These are phyloP conservation scores for Davidsoniella neocaledoniae DNA, from an alignment of 2,329 filamentous ascomycete genomes.

Conservation along the genomic window DNA sequence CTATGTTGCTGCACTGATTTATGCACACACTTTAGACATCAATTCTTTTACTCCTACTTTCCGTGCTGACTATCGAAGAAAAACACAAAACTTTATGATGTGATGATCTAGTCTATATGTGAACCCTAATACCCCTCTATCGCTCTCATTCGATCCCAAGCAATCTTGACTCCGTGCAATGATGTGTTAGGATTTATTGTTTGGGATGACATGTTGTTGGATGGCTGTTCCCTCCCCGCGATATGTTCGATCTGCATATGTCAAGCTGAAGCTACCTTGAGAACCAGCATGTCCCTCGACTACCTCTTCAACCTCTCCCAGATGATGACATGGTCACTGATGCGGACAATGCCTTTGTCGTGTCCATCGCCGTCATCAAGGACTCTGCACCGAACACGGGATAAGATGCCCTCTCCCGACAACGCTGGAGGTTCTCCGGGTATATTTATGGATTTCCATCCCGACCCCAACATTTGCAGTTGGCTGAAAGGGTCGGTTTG, in stretches of 20 bases:
- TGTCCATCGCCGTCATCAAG: slow-evolving; percentile 22
- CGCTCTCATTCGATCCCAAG: background rate
- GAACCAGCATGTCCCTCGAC: slow-evolving; percentile 18
- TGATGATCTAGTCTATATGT: background rate
- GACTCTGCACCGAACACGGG: slow-evolving; percentile 28
- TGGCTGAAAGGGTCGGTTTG: slow-evolving; percentile 23
- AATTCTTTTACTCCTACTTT: too few species aligned
- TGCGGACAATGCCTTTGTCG: slow-evolving; percentile 25
- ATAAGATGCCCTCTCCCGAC: slow-evolving; percentile 34
- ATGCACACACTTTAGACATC: too few species aligned
- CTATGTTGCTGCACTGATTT: too few species aligned
- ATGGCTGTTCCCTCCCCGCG: slow-evolving; percentile 26
- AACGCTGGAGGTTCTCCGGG: slow-evolving; percentile 25
- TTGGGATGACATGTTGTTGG: slow-evolving; percentile 12
- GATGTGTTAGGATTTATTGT: slow-evolving; percentile 4
- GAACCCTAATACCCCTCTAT: background rate
- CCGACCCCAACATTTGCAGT: slow-evolving; percentile 17
- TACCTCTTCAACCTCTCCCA: slow-evolving; percentile 34
- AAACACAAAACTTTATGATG: background rate
- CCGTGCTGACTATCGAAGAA: background rate
- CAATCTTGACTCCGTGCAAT: background rate
- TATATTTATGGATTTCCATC: background rate
- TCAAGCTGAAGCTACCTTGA: slow-evolving; percentile 26
- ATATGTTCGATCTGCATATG: slow-evolving; percentile 34
- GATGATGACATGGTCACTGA: slow-evolving; percentile 35